These are phyloP conservation scores for Volvariella volvacea DNA, from an alignment of 1,284 basidiomycete species.

Conservation along the genomic window DNA sequence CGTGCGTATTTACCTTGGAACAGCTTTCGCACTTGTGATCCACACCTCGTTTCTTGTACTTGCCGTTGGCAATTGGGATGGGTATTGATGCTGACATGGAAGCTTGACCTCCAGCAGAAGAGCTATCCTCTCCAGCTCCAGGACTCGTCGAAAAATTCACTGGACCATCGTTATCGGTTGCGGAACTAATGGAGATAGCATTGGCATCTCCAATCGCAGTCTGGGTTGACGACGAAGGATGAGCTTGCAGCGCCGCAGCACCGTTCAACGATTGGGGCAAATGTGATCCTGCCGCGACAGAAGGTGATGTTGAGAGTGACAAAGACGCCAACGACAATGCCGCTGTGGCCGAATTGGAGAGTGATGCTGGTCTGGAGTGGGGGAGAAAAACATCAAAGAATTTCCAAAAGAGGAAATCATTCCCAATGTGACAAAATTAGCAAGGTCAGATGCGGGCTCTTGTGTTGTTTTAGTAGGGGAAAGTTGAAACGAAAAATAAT, in stretches of 20 bases:
- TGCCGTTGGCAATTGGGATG: conserved; percentile 34
- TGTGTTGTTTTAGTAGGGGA: no score
- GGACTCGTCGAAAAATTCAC: no score
- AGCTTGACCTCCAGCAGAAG: background rate
- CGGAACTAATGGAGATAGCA: conserved; percentile 9
- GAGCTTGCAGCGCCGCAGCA: conserved; percentile 12
- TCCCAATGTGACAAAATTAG: no score
- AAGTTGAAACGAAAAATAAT: no score
- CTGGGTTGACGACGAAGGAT: conserved; percentile 14
- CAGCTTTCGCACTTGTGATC: conserved; percentile 92
- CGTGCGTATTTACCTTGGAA: conserved; percentile 55
- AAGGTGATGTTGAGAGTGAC: conserved; percentile 48
- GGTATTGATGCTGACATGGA: conserved; percentile 25
- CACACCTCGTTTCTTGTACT: conserved; percentile 67
- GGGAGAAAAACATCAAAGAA: background rate
- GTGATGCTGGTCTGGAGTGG: conserved; percentile 5
- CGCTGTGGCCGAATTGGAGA: conserved; percentile 21
- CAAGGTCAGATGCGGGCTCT: no score
- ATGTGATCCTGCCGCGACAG: conserved; percentile 18
- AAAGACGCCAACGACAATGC: conserved; percentile 42
- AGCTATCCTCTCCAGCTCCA: no score
- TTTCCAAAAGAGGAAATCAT: no score
- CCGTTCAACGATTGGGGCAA: conserved; percentile 12
- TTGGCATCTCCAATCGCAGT: conserved; percentile 7
- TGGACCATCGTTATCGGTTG: conserved; percentile 2